These are phyloP conservation scores for Aspergillus niger DNA, from an alignment of 2,329 filamentous ascomycete genomes.

Conservation along the genomic window DNA sequence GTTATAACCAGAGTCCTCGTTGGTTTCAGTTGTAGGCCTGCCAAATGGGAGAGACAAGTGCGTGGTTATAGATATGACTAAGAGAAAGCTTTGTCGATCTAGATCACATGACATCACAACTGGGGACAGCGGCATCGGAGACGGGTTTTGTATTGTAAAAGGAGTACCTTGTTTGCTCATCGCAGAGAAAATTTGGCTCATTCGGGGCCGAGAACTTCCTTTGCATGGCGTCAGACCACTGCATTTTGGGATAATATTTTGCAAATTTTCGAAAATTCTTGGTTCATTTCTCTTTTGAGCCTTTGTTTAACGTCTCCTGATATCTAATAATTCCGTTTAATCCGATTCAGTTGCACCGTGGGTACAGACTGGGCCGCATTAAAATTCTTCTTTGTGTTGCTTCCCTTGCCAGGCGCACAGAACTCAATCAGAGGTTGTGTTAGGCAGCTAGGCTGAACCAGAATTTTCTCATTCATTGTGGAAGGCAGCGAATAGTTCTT, in stretches of 20 bases:
- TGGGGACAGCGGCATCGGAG: neutral
- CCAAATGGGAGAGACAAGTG: neutral
- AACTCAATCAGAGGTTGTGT: neutral
- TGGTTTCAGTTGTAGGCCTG: neutral
- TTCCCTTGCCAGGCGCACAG: too few relatives aligned
- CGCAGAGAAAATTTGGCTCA: neutral
- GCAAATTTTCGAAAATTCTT: too few relatives aligned
- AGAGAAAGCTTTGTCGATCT: neutral
- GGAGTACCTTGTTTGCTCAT: neutral
- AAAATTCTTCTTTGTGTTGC: neutral
- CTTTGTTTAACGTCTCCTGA: conserved; percentile 1
- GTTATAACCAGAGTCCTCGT: neutral
- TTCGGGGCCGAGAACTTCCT: neutral
- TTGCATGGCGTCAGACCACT: conserved; percentile 9
- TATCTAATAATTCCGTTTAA: neutral
- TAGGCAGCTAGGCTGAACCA: conserved; percentile 1
- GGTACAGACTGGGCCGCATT: neutral
- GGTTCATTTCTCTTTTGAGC: neutral
- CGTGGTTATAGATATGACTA: neutral
- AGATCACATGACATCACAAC: neutral
- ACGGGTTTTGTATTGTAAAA: neutral
- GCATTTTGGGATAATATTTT: neutral
- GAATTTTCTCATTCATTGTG: neutral
- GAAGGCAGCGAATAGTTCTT: neutral
- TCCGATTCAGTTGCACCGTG: neutral